Percentiles rank a stretch among this genome's conserved stretches.
Conservation (phyloP, 352 stramenopile species). For the Pythium aristosporum region DNA sequence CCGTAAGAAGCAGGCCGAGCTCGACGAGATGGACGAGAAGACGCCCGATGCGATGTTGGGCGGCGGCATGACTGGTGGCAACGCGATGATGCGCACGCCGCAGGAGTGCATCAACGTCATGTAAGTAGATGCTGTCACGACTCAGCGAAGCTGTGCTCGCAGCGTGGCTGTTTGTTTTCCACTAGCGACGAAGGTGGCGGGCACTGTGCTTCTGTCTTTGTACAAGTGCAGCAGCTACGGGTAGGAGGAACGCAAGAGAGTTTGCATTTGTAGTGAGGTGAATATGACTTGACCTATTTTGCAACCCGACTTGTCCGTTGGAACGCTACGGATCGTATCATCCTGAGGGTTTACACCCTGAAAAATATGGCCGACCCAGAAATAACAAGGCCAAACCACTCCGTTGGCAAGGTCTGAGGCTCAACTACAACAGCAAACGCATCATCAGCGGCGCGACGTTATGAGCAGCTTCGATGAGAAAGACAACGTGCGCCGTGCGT, state of each 20-base stretch:
- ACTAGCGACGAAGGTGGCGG: too few relatives aligned
- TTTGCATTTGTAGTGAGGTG: background rate
- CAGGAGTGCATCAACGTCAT: constrained; percentile 17
- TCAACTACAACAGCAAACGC: too few relatives aligned
- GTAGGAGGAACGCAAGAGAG: background rate
- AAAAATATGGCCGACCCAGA: too few relatives aligned
- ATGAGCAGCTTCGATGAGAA: background rate
- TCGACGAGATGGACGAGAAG: constrained; percentile 63
- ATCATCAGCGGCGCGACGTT: too few relatives aligned
- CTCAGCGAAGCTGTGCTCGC: background rate
- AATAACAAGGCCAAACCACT: too few relatives aligned
- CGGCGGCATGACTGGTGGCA: background rate
- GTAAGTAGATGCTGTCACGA: constrained; percentile 1
- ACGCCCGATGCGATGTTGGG: constrained; percentile 29
- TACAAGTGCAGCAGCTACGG: background rate
- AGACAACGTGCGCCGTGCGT: background rate
- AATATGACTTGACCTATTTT: constrained; percentile 8
- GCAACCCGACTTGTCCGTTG: background rate
- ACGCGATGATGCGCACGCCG: constrained; percentile 14
- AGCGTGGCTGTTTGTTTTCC: too few relatives aligned
- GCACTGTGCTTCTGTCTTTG: too few relatives aligned
- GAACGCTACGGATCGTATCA: background rate
- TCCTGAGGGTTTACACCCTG: background rate
- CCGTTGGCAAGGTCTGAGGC: too few relatives aligned
- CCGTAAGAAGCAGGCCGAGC: constrained; percentile 54